These are phyloP conservation scores for Anisodus tanguticus DNA, from an alignment of 257 asterid species.

Conservation along the genomic window DNA sequence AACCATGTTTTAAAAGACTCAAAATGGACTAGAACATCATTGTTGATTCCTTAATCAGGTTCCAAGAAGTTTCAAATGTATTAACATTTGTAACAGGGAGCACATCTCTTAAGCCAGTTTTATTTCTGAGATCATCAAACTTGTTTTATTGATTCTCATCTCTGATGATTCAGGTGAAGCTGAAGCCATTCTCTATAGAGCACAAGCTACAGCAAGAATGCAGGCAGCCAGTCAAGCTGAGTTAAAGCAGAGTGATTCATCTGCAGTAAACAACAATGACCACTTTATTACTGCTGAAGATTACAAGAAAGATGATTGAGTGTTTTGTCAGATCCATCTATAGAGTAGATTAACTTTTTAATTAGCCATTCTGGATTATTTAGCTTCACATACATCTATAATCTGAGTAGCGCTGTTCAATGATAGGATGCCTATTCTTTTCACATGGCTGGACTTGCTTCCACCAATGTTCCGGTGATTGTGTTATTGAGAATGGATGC, in stretches of 20 bases:
- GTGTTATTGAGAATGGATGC: neutral
- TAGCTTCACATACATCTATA: neutral
- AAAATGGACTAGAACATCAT: too few species aligned
- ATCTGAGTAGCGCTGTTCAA: neutral
- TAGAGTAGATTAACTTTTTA: neutral
- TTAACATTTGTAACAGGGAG: too few species aligned
- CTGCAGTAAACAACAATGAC: constrained; percentile 34
- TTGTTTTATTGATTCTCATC: neutral
- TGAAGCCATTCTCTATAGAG: constrained; percentile 80
- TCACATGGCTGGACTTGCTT: neutral
- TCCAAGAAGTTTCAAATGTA: too few species aligned
- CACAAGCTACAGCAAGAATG: constrained; percentile 73
- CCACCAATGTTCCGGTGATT: neutral
- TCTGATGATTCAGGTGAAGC: constrained; percentile 75
- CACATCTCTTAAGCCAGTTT: too few species aligned
- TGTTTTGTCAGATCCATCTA: neutral
- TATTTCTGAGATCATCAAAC: neutral
- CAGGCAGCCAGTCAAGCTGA: constrained; percentile 20
- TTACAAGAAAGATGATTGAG: neutral
- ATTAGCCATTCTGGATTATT: neutral
- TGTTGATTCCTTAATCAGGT: too few species aligned
- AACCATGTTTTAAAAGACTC: neutral
- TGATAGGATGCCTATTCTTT: constrained; percentile 1
- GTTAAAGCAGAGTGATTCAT: constrained; percentile 29
- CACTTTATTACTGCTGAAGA: constrained; percentile 24